Evolutionary conservation across 2,329 filamentous ascomycete genomes (phyloP).

Genomic region (Fusarium phyllophilum): DNA sequence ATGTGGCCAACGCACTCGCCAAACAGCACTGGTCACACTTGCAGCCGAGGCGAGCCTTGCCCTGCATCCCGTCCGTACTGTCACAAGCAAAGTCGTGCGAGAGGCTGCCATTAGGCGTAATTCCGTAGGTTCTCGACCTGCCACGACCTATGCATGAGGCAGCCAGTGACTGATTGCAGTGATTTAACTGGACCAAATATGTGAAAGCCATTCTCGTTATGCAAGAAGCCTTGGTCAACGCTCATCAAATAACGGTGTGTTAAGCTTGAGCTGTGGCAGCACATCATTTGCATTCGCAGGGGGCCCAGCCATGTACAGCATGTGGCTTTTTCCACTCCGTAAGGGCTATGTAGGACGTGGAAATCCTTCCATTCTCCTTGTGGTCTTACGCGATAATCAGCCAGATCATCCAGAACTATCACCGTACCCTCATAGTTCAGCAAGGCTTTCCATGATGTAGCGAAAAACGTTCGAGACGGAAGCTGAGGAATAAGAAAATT

Average conservation of each 20-base stretch:
- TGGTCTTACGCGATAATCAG: background rate
- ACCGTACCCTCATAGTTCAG: background rate
- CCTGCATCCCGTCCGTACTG: background rate
- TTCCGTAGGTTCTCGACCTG: slow-evolving; percentile 12
- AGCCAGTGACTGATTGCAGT: slow-evolving; percentile 5
- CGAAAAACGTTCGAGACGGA: background rate
- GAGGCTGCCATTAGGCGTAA: slow-evolving; percentile 10
- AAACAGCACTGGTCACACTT: background rate
- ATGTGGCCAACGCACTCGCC: background rate
- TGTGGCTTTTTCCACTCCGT: background rate
- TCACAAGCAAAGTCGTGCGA: background rate
- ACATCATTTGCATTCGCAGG: slow-evolving; percentile 6
- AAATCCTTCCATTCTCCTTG: background rate
- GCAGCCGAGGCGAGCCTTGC: background rate
- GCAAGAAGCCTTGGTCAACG: slow-evolving; percentile 5
- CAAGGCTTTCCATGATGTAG: background rate
- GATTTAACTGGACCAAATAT: background rate
- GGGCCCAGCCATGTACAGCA: background rate
- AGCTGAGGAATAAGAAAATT: background rate
- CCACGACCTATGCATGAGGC: slow-evolving; percentile 23
- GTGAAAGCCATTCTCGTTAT: slow-evolving; percentile 1
- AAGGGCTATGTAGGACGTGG: background rate
- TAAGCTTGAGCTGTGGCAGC: background rate
- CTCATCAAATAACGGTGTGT: slow-evolving; percentile 1
- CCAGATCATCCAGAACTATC: background rate